Evolutionary conservation across 1,284 basidiomycete species (phyloP).

Genomic region (Stereum hirsutum): DNA sequence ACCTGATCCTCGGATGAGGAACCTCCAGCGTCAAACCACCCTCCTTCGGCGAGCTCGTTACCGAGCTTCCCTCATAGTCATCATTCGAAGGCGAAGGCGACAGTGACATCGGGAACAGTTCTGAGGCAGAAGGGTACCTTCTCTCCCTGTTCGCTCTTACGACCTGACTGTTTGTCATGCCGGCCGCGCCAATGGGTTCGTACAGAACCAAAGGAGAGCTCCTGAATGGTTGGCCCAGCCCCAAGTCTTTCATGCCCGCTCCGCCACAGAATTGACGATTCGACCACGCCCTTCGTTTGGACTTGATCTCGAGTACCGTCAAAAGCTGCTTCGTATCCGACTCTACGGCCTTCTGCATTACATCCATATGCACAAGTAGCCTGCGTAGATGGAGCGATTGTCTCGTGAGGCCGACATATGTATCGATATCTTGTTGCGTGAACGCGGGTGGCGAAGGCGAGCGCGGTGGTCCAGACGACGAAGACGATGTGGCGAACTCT

Average conservation of each 20-base stretch:
- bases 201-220: constrained; percentile 29
- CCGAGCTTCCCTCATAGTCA: background rate
- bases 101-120: background rate
- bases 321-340: constrained; percentile 30
- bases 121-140: constrained; percentile 15
- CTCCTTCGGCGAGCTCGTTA: constrained; percentile 1
- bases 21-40: constrained; percentile 8
- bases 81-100: constrained; percentile 1
- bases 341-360: constrained; percentile 24
- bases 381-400: constrained; percentile 30
- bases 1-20: constrained; percentile 18
- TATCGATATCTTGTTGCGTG: constrained; percentile 16
- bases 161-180: constrained; percentile 1
- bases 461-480: background rate
- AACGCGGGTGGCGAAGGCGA: constrained; percentile 11
- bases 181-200: constrained; percentile 20
- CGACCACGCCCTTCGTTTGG: constrained; percentile 45
- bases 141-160: constrained; percentile 36
- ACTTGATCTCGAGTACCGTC: constrained; percentile 38
- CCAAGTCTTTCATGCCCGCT: constrained; percentile 20
- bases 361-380: constrained; percentile 26
- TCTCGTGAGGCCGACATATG: constrained; percentile 28
- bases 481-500: too few species aligned
- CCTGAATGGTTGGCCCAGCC: constrained; percentile 32
- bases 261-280: constrained; percentile 28